Conservation (phyloP, 345 rosid genomes). For the Gossypium rotundifolium region DNA sequence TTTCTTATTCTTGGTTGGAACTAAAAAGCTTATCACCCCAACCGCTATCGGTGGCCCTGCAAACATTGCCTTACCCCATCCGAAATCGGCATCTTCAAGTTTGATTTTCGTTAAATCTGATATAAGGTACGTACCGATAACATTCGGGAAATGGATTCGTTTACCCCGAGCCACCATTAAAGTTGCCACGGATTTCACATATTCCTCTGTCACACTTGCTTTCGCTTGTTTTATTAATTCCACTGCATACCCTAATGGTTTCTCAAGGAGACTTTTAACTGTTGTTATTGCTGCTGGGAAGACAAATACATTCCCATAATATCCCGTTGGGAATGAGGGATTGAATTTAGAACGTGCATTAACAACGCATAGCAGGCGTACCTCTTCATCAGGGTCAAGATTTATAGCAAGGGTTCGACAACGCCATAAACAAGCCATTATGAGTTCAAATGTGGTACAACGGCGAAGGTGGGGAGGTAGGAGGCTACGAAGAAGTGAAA, state of each 20-base stretch:
- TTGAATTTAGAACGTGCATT: background rate
- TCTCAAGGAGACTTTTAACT: background rate
- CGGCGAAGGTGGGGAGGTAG: constrained; percentile 29
- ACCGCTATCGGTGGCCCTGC: constrained; percentile 29
- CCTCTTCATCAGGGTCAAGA: background rate
- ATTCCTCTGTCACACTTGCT: background rate
- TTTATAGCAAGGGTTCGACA: constrained; percentile 1
- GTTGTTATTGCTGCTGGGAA: background rate
- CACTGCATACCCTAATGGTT: constrained; percentile 6
- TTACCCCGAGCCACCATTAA: constrained; percentile 35
- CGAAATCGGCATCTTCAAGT: constrained; percentile 31
- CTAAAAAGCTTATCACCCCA: constrained; percentile 22
- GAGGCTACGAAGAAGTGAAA: constrained; percentile 28
- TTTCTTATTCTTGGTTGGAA: constrained; percentile 14
- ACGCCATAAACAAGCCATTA: constrained; percentile 32
- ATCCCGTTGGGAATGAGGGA: background rate
- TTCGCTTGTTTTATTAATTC: background rate
- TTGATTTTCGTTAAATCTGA: constrained; percentile 35
- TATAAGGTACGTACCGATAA: constrained; percentile 25
- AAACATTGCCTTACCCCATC: constrained; percentile 57
- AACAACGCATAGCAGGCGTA: background rate
- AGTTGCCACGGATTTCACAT: constrained; percentile 40
- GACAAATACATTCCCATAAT: background rate
- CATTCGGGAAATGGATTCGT: constrained; percentile 24
- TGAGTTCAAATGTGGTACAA: constrained; percentile 27